A percentile compares a stretch with the other conserved stretches of the same genome.
Evolutionary conservation across 768 basidiomycete genomes (phyloP).

Genomic region (Pisolithus microcarpus): DNA sequence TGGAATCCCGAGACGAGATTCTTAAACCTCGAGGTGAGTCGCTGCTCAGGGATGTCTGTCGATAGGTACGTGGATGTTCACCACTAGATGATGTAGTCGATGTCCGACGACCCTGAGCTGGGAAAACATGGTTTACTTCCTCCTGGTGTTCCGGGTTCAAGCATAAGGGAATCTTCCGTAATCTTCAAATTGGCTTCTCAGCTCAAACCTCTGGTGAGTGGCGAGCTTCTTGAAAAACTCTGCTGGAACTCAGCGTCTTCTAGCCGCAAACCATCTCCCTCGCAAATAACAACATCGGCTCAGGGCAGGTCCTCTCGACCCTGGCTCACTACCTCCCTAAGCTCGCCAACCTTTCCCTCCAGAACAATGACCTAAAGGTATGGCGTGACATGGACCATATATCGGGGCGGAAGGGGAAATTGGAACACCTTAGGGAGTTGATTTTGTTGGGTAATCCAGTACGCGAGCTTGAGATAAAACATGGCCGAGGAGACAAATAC

Average conservation of each 20-base stretch:
- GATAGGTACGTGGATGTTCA: slow-evolving; percentile 6
- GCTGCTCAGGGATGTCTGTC: background rate
- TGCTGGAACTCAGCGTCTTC: background rate
- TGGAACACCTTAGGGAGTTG: slow-evolving; percentile 62
- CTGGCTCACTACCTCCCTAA: slow-evolving; percentile 72
- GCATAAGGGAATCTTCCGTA: slow-evolving; percentile 63
- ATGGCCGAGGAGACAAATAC: slow-evolving; percentile 56
- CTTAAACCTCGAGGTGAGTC: slow-evolving; percentile 76
- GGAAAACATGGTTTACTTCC: slow-evolving; percentile 62
- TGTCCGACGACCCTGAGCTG: slow-evolving; percentile 72
- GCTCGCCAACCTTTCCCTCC: slow-evolving; percentile 71
- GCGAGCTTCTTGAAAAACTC: background rate
- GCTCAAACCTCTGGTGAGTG: slow-evolving; percentile 63
- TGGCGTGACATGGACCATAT: slow-evolving; percentile 68
- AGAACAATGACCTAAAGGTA: slow-evolving; percentile 64
- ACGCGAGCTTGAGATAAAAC: slow-evolving; percentile 50
- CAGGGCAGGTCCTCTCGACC: slow-evolving; percentile 50
- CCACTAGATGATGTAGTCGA: slow-evolving; percentile 41
- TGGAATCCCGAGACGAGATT: slow-evolving; percentile 65
- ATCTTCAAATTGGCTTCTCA: slow-evolving; percentile 83
- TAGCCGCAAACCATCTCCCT: slow-evolving; percentile 79
- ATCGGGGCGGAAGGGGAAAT: slow-evolving; percentile 48
- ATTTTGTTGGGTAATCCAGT: slow-evolving; percentile 73
- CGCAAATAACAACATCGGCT: slow-evolving; percentile 66
- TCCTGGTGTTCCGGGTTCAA: slow-evolving; percentile 62